A percentile compares a stretch with the other conserved stretches of the same genome.
Evolutionary conservation across 345 rosid genomes (phyloP).

Genomic region (Corymbia maculata): DNA sequence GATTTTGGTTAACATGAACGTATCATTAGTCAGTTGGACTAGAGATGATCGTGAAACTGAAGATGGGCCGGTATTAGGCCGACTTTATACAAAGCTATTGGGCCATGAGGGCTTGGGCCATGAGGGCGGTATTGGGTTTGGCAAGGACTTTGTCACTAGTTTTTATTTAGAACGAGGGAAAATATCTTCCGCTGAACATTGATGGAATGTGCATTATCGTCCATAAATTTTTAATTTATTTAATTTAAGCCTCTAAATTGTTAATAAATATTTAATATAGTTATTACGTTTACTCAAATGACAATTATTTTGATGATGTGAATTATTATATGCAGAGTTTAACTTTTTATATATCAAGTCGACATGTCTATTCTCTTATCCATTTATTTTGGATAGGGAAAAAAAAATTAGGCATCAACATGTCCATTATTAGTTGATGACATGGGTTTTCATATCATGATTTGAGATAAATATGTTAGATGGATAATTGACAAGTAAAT

Average conservation of each 20-base stretch:
- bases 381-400: fast-evolving
- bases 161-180: background rate
- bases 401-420: background rate
- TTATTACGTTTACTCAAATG: background rate
- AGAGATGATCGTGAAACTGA: background rate
- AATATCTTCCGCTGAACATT: background rate
- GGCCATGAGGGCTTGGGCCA: background rate
- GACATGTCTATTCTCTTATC: background rate
- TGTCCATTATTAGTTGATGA: background rate
- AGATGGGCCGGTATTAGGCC: background rate
- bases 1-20: background rate
- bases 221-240: background rate
- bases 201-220: fast-evolving
- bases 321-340: background rate
- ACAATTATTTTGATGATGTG: fast-evolving
- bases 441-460: background rate
- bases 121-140: background rate
- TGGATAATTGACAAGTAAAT: background rate
- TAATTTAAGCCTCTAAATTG: fast-evolving
- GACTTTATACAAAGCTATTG: background rate
- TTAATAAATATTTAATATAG: background rate
- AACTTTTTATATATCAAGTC: background rate
- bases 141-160: background rate
- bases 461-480: background rate
- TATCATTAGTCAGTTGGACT: background rate